Conservation (phyloP, 1,284 basidiomycete genomes). For the Phaffia rhodozyma region DNA sequence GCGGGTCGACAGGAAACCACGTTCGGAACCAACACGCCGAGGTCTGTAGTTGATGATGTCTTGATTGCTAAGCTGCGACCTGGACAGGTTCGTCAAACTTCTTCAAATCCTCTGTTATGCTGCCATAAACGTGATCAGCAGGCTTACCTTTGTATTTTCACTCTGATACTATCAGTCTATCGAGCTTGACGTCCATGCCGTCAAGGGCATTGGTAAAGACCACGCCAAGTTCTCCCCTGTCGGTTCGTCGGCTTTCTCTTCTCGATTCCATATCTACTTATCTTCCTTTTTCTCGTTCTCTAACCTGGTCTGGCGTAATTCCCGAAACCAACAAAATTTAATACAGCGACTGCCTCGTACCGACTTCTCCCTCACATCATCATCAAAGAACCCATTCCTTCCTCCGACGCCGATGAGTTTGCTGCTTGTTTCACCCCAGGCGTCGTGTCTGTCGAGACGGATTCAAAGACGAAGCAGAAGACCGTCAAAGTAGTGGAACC, state of each 20-base stretch:
- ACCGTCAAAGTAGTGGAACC: slow-evolving; percentile 46
- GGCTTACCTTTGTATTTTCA: background rate
- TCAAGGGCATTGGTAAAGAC: slow-evolving; percentile 90
- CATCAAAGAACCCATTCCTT: slow-evolving; percentile 55
- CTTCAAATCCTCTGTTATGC: background rate
- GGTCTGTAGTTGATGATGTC: slow-evolving; percentile 69
- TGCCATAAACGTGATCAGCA: background rate
- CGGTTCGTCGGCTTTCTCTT: slow-evolving; percentile 44
- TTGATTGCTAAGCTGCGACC: slow-evolving; percentile 89
- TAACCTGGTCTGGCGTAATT: background rate
- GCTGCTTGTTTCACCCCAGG: slow-evolving; percentile 77
- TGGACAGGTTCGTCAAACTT: slow-evolving; percentile 42
- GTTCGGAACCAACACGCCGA: slow-evolving; percentile 43
- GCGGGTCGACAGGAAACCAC: slow-evolving; percentile 65
- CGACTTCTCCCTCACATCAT: slow-evolving; percentile 79
- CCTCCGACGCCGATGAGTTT: slow-evolving; percentile 59
- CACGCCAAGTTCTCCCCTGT: slow-evolving; percentile 99
- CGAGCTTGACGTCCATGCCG: slow-evolving; percentile 77
- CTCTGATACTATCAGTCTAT: slow-evolving; percentile 45
- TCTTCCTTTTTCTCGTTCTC: background rate
- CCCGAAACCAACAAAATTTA: background rate
- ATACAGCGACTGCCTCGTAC: slow-evolving; percentile 80
- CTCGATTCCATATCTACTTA: background rate
- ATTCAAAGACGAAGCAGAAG: slow-evolving; percentile 43
- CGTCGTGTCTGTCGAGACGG: slow-evolving; percentile 58